Evolutionary conservation across 2,329 filamentous ascomycete species (phyloP), one percentile per base, ranked within the genome.

Genomic region (Aspergillus latus): DNA sequence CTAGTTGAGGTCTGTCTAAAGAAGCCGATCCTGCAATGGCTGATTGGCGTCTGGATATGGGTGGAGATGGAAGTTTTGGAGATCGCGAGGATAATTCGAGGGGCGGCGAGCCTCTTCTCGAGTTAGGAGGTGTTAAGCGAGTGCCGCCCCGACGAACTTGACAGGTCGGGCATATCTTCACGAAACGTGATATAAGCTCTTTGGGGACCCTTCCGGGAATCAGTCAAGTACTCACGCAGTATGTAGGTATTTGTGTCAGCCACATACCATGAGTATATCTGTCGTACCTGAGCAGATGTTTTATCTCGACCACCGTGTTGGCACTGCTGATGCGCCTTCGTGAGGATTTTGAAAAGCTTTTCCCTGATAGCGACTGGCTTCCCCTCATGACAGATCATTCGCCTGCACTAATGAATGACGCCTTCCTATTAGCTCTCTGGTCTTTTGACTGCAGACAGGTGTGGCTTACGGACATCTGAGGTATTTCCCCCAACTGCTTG

Each of bases 301-400:
- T 80, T 80, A 65, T 81, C 78, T 50, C 78, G 72, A n/a, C 78
- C 78, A 51, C 78, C 78, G 64, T 81, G 78, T 54, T 80, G 76
- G 43, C 78, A 80, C 64, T 79, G 76, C 45, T 78, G 75, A 60
- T 81, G 78, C 45, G 78, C 78, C 48, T 71, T 76, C 40, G 77
- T 80, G 50, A 81, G 69, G 51, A 81, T 79, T 58, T 79, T 78
- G 67, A 80, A 80, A 6, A 81, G 62, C 57, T 80, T 78, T 61
- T 81, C 78, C 15, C 78, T 73, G 46, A 80, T 76, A n/a, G 78
- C 78, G 30, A 80, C 78, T n/a, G 78, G 78, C 59, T 80, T 80
- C 5, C 75, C 76, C 61, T 80, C 77, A 53, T 81, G 78, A 55
- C 76, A 79, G 57, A 81, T 79, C 68, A 77, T 74, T 55, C 73